These are phyloP conservation scores for Wickerhamomyces silvicola DNA, from an alignment of 805 yeast species.

Conservation along the genomic window DNA sequence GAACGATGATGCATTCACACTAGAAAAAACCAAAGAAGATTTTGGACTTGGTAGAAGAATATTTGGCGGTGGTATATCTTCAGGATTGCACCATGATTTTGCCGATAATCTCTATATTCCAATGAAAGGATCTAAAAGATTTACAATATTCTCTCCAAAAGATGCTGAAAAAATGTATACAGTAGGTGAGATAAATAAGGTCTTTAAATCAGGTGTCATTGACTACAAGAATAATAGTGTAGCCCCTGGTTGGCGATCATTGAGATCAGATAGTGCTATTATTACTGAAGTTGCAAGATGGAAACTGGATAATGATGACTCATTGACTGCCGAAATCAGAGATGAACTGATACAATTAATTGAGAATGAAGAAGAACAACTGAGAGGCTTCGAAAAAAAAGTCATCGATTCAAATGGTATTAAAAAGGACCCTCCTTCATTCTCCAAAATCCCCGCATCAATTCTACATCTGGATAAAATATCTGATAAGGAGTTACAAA, in stretches of 20 bases:
- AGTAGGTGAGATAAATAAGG: conserved; percentile 49
- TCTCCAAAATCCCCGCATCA: conserved; percentile 57
- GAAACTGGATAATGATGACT: conserved; percentile 28
- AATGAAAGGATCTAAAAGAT: conserved; percentile 53
- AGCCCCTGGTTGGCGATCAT: conserved; percentile 58
- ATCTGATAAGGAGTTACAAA: conserved; percentile 20
- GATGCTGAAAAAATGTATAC: conserved; percentile 56
- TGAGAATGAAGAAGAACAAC: conserved; percentile 22
- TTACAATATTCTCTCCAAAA: conserved; percentile 59
- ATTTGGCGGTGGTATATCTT: conserved; percentile 56
- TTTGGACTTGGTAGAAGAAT: conserved; percentile 47
- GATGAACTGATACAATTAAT: conserved; percentile 20
- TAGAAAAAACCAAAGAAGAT: conserved; percentile 18
- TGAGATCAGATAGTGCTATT: conserved; percentile 59
- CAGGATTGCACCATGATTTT: conserved; percentile 78
- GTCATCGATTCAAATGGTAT: conserved; percentile 12
- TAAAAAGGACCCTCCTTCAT: conserved; percentile 59
- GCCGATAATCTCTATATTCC: conserved; percentile 70
- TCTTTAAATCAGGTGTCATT: conserved; percentile 59
- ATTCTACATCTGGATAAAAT: conserved; percentile 55
- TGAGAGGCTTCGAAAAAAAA: conserved; percentile 13
- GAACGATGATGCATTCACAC: conserved; percentile 7
- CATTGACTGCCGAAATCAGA: conserved; percentile 17
- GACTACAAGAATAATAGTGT: conserved; percentile 49
- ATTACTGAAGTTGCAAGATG: conserved; percentile 41